Percentiles rank a stretch among this genome's conserved stretches.
Conservation (phyloP, 2,329 filamentous ascomycete species). For the Neofusicoccum sp. region DNA sequence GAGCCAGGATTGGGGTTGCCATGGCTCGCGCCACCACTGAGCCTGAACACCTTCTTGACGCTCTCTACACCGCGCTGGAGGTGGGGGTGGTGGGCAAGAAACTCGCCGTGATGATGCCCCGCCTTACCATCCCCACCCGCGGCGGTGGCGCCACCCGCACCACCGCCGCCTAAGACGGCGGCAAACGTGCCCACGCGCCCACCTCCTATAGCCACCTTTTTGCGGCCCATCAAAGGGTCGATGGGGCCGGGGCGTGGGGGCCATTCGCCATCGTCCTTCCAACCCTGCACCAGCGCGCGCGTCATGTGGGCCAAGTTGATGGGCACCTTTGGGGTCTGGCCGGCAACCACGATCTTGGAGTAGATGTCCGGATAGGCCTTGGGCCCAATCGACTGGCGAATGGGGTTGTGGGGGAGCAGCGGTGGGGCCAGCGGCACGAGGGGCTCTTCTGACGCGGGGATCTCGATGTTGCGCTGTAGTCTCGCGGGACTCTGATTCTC, state of each 20-base stretch:
- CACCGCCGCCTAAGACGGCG: constrained; percentile 17
- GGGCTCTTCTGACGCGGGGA: constrained; percentile 18
- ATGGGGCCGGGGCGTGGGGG: constrained; percentile 62
- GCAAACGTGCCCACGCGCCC: constrained; percentile 3
- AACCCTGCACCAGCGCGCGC: constrained; percentile 77
- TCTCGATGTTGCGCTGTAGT: neutral
- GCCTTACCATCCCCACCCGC: constrained; percentile 17
- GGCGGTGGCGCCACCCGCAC: constrained; percentile 4
- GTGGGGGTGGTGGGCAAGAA: constrained; percentile 39
- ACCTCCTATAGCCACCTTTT: constrained; percentile 24
- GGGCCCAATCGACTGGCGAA: constrained; percentile 74
- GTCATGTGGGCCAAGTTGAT: constrained; percentile 84
- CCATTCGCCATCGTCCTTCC: constrained; percentile 94
- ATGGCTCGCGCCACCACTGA: constrained; percentile 25
- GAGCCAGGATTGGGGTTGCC: neutral
- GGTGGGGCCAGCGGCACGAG: constrained; percentile 71
- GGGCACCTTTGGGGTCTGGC: constrained; percentile 78
- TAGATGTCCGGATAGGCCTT: constrained; percentile 79
- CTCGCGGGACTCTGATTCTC: neutral
- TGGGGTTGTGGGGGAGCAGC: constrained; percentile 69
- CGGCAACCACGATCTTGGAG: constrained; percentile 80
- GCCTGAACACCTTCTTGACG: constrained; percentile 44
- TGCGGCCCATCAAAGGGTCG: constrained; percentile 45
- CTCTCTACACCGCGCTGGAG: constrained; percentile 45
- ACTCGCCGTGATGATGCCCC: constrained; percentile 24